Base-by-base conservation (phyloP, 116 monocot genomes). In the Phalaenopsis hybrid region DNA sequence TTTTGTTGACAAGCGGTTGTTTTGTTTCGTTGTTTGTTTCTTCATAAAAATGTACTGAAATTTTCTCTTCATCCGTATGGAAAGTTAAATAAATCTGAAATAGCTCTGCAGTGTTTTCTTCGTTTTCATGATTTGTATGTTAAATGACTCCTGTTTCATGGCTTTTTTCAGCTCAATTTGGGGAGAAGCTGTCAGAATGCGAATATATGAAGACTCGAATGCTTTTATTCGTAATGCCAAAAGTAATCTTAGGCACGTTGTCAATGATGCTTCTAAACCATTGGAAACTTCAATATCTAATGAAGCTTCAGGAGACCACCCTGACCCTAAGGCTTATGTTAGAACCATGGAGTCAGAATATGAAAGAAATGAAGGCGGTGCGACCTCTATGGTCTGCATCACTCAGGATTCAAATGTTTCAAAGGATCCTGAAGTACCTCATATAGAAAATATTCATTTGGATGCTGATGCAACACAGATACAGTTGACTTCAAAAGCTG, bases 401-500 rank as follows among this genome's bases (percentile, higher is more conserved):
- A 23, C 50, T 28, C 25, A 48, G 50, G 15, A 28, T 51, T 17
- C 21, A 6, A 77, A 51, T 11, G 3, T 31, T 49, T 18, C n/a
- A 5, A 25, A 49, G 50, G 77, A 51, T 51, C 50, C 9, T 28
- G 28, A 49, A 77, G 48, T 51, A 2, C 77, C 50, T 23, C 13
- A 51, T 51, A 25, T 25, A 51, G 50, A 77, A 77, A 77, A 51
- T 77, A 43, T 49, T 77, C 50, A 77, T 77, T 31, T 77, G 50
- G 44, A 75, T 16, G 6, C 48, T 77, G 48, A 77, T 85, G 81
- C 6, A 46, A 2, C 67, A 43, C 23, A 79, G 57, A 51, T 46
- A 17, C 28, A 80, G 51, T 57, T 80, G 76, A 23, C 65, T 46
- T 75, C 55, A 45, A 85, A 85, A 33, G 55, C 81, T 76, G 43